Evolutionary conservation across 768 basidiomycete genomes (phyloP).

Genomic region (Gloeopeniophorella convolvens): DNA sequence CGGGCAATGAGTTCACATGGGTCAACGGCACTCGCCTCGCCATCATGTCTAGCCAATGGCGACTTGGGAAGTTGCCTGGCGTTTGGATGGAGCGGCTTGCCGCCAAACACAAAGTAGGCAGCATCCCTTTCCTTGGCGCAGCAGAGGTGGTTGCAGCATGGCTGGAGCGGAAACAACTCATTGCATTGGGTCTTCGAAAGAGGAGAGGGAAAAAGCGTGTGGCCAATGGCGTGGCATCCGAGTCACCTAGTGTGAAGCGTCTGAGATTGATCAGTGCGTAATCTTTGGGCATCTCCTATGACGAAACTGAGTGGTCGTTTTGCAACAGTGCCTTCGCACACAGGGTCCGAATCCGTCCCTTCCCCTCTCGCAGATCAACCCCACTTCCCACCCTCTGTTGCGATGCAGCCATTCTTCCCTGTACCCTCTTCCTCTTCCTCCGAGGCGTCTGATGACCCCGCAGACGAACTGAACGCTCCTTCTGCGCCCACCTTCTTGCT

Average conservation of each 20-base stretch:
- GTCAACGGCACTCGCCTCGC: slow-evolving; percentile 1
- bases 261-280: neutral
- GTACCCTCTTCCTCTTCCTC: neutral
- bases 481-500: slow-evolving; percentile 3
- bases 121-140: neutral
- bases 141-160: neutral
- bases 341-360: neutral
- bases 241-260: slow-evolving; percentile 2
- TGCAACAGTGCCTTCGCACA: neutral
- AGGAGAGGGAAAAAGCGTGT: slow-evolving; percentile 1
- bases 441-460: neutral
- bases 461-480: neutral
- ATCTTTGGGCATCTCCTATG: neutral
- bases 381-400: neutral
- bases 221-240: neutral
- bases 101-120: slow-evolving; percentile 2
- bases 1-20: slow-evolving; percentile 8
- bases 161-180: slow-evolving; percentile 2
- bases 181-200: slow-evolving; percentile 2
- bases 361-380: neutral
- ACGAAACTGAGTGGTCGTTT: too few relatives aligned
- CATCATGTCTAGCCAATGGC: neutral
- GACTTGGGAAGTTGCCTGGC: neutral
- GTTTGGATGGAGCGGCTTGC: slow-evolving; percentile 5
- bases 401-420: neutral